These are phyloP conservation scores for Nitzschia sp. DNA, from an alignment of 108 stramenopile genomes.

Conservation along the genomic window DNA sequence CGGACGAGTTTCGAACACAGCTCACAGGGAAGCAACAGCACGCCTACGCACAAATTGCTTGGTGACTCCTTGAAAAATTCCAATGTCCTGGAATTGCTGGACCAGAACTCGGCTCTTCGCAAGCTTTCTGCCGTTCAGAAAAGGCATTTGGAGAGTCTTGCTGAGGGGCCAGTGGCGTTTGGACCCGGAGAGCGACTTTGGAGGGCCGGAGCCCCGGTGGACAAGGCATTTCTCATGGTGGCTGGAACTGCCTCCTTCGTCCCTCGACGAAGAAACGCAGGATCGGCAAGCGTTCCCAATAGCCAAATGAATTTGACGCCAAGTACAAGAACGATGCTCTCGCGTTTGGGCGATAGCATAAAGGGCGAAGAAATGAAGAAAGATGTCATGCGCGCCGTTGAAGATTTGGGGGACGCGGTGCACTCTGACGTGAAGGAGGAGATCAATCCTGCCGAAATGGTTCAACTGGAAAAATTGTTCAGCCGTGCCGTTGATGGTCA, in stretches of 20 bases:
- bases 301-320: background rate
- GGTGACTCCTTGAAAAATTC: constrained; percentile 55
- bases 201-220: constrained; percentile 74
- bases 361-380: constrained; percentile 34
- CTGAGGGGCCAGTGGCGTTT: constrained; percentile 73
- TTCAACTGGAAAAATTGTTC: constrained; percentile 50
- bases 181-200: constrained; percentile 79
- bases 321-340: constrained; percentile 18
- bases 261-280: constrained; percentile 63
- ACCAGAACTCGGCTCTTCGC: constrained; percentile 78
- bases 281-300: constrained; percentile 34
- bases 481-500: constrained; percentile 20
- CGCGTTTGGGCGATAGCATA: constrained; percentile 6
- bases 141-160: constrained; percentile 82
- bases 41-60: constrained; percentile 39
- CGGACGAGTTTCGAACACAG: constrained; percentile 9
- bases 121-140: constrained; percentile 87
- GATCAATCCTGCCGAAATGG: constrained; percentile 13
- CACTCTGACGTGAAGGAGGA: constrained; percentile 34
- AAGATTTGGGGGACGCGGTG: constrained; percentile 44
- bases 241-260: constrained; percentile 83
- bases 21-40: constrained; percentile 22
- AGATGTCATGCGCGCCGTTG: constrained; percentile 49
- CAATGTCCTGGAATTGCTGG: constrained; percentile 73
- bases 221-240: constrained; percentile 81